Evolutionary conservation across 2,329 filamentous ascomycete genomes (phyloP).

Genomic region (Monosporascus sp.): DNA sequence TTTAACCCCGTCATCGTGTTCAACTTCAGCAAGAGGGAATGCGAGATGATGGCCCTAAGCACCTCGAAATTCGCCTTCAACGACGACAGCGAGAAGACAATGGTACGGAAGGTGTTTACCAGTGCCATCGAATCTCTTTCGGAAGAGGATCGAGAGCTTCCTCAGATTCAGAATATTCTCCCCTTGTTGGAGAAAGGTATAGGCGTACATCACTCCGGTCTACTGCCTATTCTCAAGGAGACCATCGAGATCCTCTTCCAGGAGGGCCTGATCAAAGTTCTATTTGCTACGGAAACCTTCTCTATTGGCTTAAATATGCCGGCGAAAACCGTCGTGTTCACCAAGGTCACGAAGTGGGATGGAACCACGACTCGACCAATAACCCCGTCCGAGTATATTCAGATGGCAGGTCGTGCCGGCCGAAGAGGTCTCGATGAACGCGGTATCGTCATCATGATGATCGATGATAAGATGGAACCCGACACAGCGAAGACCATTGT

Average conservation of each 20-base stretch:
- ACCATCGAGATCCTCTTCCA: conserved; percentile 99
- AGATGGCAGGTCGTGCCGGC: conserved; percentile 97
- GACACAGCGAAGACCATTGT: conserved; percentile 92
- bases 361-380: conserved; percentile 75
- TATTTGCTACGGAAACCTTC: conserved; percentile 97
- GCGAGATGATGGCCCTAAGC: conserved; percentile 81
- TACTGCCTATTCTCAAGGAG: conserved; percentile 94
- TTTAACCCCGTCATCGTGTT: conserved; percentile 99
- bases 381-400: conserved; percentile 93
- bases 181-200: conserved; percentile 87
- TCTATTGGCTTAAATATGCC: conserved; percentile 99
- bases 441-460: conserved; percentile 99
- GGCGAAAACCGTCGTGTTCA: conserved; percentile 98
- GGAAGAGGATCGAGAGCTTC: conserved; percentile 81
- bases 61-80: conserved; percentile 90
- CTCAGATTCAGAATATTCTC: conserved; percentile 86
- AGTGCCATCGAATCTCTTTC: conserved; percentile 90
- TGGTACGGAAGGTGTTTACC: conserved; percentile 90
- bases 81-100: conserved; percentile 87
- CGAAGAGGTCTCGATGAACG: conserved; percentile 95
- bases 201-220: conserved; percentile 92
- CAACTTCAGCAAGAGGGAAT: conserved; percentile 98
- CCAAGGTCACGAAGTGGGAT: conserved; percentile 91
- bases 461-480: conserved; percentile 93
- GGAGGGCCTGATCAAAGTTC: conserved; percentile 93